Percentiles rank a stretch among this genome's conserved stretches.
These are phyloP conservation scores for Cytospora piceae DNA, from an alignment of 2,329 filamentous ascomycete species.

Conservation along the genomic window DNA sequence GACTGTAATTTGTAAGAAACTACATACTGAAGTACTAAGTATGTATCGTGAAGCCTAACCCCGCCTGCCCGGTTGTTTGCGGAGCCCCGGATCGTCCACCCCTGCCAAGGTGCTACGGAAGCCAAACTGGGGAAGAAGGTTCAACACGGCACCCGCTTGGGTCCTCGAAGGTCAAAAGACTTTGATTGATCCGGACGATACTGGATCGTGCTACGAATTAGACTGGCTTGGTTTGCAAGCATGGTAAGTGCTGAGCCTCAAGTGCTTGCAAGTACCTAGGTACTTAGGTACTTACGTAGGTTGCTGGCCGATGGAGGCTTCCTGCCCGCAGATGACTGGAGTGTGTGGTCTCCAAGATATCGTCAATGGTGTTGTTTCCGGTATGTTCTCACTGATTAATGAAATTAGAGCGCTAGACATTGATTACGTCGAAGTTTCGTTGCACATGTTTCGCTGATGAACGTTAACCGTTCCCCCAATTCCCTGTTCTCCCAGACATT, in stretches of 20 bases:
- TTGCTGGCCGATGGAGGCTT: neutral
- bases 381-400: neutral
- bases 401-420: neutral
- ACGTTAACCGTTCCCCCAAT: neutral
- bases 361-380: neutral
- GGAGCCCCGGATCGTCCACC: neutral
- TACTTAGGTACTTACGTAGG: neutral
- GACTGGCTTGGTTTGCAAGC: neutral
- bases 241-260: neutral
- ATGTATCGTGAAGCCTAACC: neutral
- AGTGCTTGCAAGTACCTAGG: neutral
- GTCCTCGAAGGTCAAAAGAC: neutral
- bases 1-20: neutral
- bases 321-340: neutral
- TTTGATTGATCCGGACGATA: neutral
- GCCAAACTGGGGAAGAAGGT: no score
- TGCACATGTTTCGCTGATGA: neutral
- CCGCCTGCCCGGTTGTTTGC: neutral
- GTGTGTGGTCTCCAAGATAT: neutral
- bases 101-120: neutral
- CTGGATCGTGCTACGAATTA: neutral
- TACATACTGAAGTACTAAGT: no score
- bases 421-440: neutral
- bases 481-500: neutral
- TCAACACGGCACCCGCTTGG: neutral